Evolutionary conservation across 352 stramenopile genomes (phyloP).

Genomic region (Chrysophaeum taylorii): DNA sequence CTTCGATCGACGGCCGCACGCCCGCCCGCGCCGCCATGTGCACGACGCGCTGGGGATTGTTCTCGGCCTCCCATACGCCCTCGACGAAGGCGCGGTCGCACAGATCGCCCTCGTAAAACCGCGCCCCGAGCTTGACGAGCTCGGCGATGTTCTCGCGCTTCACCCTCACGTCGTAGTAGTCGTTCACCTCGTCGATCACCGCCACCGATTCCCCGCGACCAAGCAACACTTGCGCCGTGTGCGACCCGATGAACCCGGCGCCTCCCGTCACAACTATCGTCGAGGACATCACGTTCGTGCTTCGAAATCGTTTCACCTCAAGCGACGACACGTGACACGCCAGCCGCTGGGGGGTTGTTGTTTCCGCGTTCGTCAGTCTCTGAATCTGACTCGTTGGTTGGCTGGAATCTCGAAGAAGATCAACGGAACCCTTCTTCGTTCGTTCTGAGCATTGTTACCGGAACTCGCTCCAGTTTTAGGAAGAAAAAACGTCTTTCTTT

Average conservation of each 20-base stretch:
- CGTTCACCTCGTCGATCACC: conserved; percentile 94
- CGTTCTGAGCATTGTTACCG: too few species aligned
- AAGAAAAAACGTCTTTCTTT: too few species aligned
- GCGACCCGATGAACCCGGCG: conserved; percentile 90
- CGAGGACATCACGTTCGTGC: too few species aligned
- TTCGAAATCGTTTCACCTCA: too few species aligned
- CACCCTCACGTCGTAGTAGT: conserved; percentile 95
- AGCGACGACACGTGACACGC: too few species aligned
- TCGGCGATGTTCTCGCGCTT: conserved; percentile 86
- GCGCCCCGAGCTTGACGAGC: conserved; percentile 52
- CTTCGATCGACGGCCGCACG: conserved; percentile 89
- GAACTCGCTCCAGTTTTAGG: too few species aligned
- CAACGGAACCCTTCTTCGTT: too few species aligned
- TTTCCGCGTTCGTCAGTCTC: too few species aligned
- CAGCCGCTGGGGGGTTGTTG: too few species aligned
- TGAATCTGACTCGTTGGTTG: too few species aligned
- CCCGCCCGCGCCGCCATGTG: conserved; percentile 90
- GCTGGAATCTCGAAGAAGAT: too few species aligned
- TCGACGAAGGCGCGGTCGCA: conserved; percentile 79
- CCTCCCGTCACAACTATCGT: conserved; percentile 81
- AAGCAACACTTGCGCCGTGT: conserved; percentile 76
- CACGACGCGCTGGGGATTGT: conserved; percentile 64
- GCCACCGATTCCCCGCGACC: conserved; percentile 76
- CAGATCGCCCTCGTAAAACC: conserved; percentile 77
- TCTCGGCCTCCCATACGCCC: conserved; percentile 69